phyloP scores from a whole-genome alignment of 306 rosid genomes.

The Prosopis cineraria region DNA sequence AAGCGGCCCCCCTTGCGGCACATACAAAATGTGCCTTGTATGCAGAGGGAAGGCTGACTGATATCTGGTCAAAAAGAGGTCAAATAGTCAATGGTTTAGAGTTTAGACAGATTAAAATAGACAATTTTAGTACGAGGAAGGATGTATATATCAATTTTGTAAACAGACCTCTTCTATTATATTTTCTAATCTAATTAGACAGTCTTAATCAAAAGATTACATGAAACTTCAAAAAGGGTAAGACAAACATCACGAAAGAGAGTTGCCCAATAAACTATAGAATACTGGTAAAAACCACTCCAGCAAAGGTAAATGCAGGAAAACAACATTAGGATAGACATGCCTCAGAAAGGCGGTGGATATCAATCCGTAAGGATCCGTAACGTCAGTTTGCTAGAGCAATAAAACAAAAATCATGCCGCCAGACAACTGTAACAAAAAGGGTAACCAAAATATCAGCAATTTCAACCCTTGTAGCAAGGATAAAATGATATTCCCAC shows the following conservation, averaged over 20 bases:
- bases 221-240: not conserved
- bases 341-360: not conserved
- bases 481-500: not conserved
- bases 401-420: not conserved
- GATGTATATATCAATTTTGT: conserved; percentile 44
- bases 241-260: conserved; percentile 10
- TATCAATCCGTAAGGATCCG: conserved; percentile 1
- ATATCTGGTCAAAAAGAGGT: conserved; percentile 37
- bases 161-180: conserved; percentile 12
- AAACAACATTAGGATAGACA: conserved; percentile 6
- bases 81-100: conserved; percentile 12
- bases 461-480: not conserved
- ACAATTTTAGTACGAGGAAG: conserved; percentile 33
- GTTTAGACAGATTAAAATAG: conserved; percentile 29
- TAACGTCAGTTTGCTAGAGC: not conserved
- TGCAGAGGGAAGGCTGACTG: conserved; percentile 28
- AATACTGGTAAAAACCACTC: not conserved
- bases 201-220: conserved; percentile 13
- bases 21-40: conserved; percentile 12
- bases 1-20: conserved; percentile 33
- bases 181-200: conserved; percentile 20
- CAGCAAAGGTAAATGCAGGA: not conserved
- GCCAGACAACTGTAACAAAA: not conserved
- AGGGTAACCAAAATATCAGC: not conserved
- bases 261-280: not conserved